Evolutionary conservation across 176 grass and related monocot genomes (phyloP).

Genomic region (Miscanthus lutarioriparius): DNA sequence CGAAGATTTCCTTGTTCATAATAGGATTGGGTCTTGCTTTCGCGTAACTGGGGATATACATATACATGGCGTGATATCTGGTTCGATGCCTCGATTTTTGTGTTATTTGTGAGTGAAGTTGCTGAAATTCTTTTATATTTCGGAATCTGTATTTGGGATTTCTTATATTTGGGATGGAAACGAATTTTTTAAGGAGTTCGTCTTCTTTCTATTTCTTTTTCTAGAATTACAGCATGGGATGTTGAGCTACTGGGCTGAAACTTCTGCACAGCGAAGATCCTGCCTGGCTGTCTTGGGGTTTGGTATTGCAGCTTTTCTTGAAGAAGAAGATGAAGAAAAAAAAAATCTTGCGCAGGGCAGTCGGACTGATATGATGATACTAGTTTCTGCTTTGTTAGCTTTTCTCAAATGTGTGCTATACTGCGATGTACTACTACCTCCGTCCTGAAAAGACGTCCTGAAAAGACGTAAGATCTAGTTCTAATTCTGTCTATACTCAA

Average conservation of each 20-base stretch:
- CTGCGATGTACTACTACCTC: not conserved
- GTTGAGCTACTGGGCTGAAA: conserved; percentile 9
- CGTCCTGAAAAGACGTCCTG: too few species aligned
- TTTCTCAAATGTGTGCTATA: not conserved
- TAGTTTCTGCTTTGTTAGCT: conserved; percentile 5
- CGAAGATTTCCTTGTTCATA: not conserved
- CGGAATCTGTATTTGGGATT: conserved; percentile 7
- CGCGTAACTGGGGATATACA: not conserved
- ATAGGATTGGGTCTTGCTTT: not conserved
- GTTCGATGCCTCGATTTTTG: conserved; percentile 29
- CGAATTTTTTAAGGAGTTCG: not conserved
- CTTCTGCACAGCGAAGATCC: not conserved
- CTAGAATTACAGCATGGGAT: not conserved
- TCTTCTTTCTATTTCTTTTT: not conserved
- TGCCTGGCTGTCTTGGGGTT: conserved; percentile 21
- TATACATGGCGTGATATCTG: not conserved
- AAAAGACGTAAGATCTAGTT: too few species aligned
- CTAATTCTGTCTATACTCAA: too few species aligned
- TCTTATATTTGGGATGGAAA: not conserved
- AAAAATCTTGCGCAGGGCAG: not conserved
- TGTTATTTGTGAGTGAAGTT: conserved; percentile 36
- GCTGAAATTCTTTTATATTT: conserved; percentile 9
- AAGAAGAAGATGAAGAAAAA: not conserved
- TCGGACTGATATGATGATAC: not conserved
- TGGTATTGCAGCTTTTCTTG: conserved; percentile 22